Base-by-base conservation (phyloP, 2,329 filamentous ascomycete genomes). In the Claviceps citrina region DNA sequence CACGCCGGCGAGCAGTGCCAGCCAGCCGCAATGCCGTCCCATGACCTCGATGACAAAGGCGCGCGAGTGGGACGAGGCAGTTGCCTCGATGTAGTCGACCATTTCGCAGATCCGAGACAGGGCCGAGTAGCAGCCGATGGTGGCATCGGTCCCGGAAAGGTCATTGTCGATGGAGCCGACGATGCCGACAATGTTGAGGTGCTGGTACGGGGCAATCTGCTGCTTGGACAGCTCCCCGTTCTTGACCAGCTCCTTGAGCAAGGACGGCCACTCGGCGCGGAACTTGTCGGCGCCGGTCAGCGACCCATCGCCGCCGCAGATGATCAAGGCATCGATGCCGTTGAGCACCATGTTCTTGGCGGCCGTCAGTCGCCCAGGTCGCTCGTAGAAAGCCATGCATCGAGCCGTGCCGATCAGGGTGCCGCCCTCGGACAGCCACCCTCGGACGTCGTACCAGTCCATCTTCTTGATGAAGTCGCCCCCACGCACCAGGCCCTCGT, bases 151-250 rank as follows among this genome's bases (percentile, higher is more conserved):
- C 47, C 85, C 85, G 37, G 87, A 93, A 63, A 98, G 81, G 57
- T 98, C 91, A 57, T 98, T 98, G 70, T 98, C 91, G 55, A 98
- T 98, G 40, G 86, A 94, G 43, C 91, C 91, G 22, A 98, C 91
- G 38, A 96, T 68, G 36, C 91, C 91, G 40, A 96, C 89, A 49
- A 98, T 94, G 63, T 96, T 98, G 55, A 98, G 73, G 50, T 93
- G 78, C 54, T 73, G 72, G 69, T 85, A 93, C 2, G 83, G 81
- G 34, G 76, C 68, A 43, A 84, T 64, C 56, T 94, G 80, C 42
- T 80, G 73, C 32, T 66, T 54, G 6, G 75, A 79, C 51, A 95
- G 69, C 54, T 89, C 71, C 39, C 78, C 77, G 3, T 64, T 82
- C 37, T 73, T 57, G 27, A 96, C 81, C 45, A 98, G 73, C 66